Base-by-base conservation (phyloP, 164 flowering plant genomes). In the Cinnamomum micranthum region DNA sequence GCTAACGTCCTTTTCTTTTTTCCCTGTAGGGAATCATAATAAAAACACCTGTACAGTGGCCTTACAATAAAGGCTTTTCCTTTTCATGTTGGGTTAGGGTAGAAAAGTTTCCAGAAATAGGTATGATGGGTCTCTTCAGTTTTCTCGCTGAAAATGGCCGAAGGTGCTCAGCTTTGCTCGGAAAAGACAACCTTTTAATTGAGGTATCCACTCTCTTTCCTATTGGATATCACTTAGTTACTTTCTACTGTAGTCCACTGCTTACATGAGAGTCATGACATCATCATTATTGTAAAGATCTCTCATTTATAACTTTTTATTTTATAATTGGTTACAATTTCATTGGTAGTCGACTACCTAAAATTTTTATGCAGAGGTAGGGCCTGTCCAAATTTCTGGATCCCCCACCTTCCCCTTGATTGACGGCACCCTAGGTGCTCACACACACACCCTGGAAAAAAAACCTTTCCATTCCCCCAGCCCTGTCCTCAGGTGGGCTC, bases 41-140 rank as follows among this genome's bases (percentile, higher is more conserved):
- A 69, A 89, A 81, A 77, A 88, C 94, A 59, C 97, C 99, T 50
- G 67, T 96, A 71, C 98, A 89, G 75, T 94, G 97, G 99, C 99
- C 99, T 79, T 81, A 82, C 72, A 87, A 82, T 73, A 92, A 87
- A 81, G 99, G 99, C n/a, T 91, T 92, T 82, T 89, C 98, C 24
- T 94, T 96, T 84, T 88, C 95, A 11, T 96, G 99, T 79, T 96
- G 99, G 99, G 84, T 91, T 59, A 88, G 99, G 85, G 88, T 96
- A 67, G 98, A 96, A 83, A 86, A 78, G 78, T 92, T 89, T 64
- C 97, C 97, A 12, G 80, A 82, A 70, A 78, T 33, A 85, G 96
- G 98, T 75, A 78, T 87, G 33, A 86, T 96, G 92, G 92, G 94
- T 58, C 94, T 96, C 50, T 96, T 96, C 74, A 84, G 88, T 84